Base-by-base conservation (phyloP, 2,329 filamentous ascomycete species). In the Colletotrichum sp. region DNA sequence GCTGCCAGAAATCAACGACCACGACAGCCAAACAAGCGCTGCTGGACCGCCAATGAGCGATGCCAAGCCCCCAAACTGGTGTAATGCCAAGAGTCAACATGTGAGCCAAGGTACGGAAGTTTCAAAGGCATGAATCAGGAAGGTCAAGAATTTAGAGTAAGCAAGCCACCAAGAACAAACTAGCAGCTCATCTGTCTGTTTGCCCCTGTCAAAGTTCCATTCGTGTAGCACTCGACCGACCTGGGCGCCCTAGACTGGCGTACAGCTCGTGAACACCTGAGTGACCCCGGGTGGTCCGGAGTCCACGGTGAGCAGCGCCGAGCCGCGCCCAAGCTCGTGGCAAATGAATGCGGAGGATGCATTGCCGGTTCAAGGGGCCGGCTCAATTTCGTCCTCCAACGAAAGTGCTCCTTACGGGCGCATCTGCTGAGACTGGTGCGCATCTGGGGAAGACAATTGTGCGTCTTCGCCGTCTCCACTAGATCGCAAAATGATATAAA, bases 301-400 rank as follows among this genome's bases (percentile, higher is more conserved):
- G 43, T 18, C 8, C 26, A 36, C 28, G 43, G 28, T 38, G 48
- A 38, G 24, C 55, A 24, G 24, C 59, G 73, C 64, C 63, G 69
- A 75, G 69, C 63, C 63, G 48, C 34, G 26, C n/a, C 34, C 58
- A 28, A 59, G 43, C 63, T 64, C 48, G 52, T 38, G 36, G 58
- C 69, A 75, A 32, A 75, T 69, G 69, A 68, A 73, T 43, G 59
- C 69, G 73, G 70, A 73, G 58, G 63, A 16, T 64, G n/a, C 21
- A 36, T 69, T 26, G 34, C 73, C 73, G 63, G 69, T 73, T 64
- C 28, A 43, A 59, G 38, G 58, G 48, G 63, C 26, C 56, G 63
- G 73, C 43, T 18, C 58, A 75, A 75, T 75, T 59, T 69, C 69
- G 69, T 73, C 69, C 69, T 73, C 73, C 73, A 75, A 75, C 73